Evolutionary conservation across 179 eudicot genomes (phyloP).

Genomic region (Camellia oleifera): DNA sequence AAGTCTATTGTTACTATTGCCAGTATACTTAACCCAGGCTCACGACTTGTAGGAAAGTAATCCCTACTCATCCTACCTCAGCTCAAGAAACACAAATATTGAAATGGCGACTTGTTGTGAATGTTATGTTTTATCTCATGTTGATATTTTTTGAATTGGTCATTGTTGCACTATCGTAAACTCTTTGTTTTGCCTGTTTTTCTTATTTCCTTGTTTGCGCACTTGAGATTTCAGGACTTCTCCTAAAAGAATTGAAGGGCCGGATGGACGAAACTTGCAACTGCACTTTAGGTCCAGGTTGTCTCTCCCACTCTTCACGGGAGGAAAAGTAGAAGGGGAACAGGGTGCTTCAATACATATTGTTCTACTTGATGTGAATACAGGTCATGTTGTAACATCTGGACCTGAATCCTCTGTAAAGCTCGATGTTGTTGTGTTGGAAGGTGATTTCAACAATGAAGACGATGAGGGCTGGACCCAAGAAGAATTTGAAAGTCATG

Average conservation of each 20-base stretch:
- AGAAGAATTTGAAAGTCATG: slow-evolving; percentile 87
- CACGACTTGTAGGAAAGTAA: too few relatives aligned
- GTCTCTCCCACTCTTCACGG: slow-evolving; percentile 89
- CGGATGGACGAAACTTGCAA: slow-evolving; percentile 88
- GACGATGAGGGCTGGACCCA: slow-evolving; percentile 88
- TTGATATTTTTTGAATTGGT: too few relatives aligned
- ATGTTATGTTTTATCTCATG: too few relatives aligned
- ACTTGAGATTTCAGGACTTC: slow-evolving; percentile 56
- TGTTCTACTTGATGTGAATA: slow-evolving; percentile 68
- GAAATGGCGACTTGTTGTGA: too few relatives aligned
- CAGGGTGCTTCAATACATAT: slow-evolving; percentile 93
- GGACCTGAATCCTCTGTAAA: slow-evolving; percentile 84
- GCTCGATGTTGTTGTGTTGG: slow-evolving; percentile 90
- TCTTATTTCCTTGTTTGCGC: too few relatives aligned
- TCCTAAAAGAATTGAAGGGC: slow-evolving; percentile 83
- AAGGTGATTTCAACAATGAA: slow-evolving; percentile 95
- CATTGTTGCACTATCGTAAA: too few relatives aligned
- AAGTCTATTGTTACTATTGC: too few relatives aligned
- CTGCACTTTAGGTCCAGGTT: slow-evolving; percentile 76
- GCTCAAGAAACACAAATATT: too few relatives aligned
- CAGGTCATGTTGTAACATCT: slow-evolving; percentile 66
- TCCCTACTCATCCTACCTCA: too few relatives aligned
- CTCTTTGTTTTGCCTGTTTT: too few relatives aligned
- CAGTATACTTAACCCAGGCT: too few relatives aligned
- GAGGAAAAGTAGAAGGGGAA: slow-evolving; percentile 98